These are phyloP conservation scores for Chamaecrista fasciculata DNA, from an alignment of 306 rosid genomes.

Conservation along the genomic window DNA sequence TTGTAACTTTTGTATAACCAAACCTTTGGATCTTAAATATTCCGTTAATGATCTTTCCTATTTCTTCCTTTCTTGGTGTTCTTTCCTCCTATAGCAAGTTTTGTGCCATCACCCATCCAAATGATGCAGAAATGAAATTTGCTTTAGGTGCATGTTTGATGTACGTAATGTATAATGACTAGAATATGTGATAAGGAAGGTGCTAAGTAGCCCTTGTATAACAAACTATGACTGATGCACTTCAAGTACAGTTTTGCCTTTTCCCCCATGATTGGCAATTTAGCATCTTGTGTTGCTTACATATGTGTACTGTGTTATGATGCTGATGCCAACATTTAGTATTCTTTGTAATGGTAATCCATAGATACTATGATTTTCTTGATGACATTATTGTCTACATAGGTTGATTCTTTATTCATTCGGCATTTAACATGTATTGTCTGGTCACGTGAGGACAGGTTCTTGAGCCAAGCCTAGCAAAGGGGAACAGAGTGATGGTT, in stretches of 20 bases:
- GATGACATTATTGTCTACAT: conserved; percentile 6
- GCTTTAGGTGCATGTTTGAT: not conserved
- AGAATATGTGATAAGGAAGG: not conserved
- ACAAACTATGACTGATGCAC: not conserved
- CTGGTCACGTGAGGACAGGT: conserved; percentile 58
- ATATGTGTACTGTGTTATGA: not conserved
- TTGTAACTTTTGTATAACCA: not conserved
- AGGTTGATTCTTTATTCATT: conserved; percentile 26
- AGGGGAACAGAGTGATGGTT: conserved; percentile 92
- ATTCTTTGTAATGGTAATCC: conserved; percentile 8
- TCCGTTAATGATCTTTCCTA: not conserved
- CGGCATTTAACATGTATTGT: conserved; percentile 11
- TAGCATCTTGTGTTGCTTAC: not conserved
- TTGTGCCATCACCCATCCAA: conserved; percentile 12
- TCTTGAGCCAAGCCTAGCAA: conserved; percentile 89
- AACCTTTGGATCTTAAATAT: not conserved
- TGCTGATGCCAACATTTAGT: not conserved
- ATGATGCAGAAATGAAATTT: not conserved
- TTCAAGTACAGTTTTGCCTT: conserved; percentile 19
- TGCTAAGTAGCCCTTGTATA: not conserved
- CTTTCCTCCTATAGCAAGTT: not conserved
- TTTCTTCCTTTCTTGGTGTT: not conserved
- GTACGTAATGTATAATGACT: not conserved
- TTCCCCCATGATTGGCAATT: not conserved
- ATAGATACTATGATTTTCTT: not conserved